Evolutionary conservation across 2,329 filamentous ascomycete genomes (phyloP).

Genomic region (Colletotrichum lindemuthianum): DNA sequence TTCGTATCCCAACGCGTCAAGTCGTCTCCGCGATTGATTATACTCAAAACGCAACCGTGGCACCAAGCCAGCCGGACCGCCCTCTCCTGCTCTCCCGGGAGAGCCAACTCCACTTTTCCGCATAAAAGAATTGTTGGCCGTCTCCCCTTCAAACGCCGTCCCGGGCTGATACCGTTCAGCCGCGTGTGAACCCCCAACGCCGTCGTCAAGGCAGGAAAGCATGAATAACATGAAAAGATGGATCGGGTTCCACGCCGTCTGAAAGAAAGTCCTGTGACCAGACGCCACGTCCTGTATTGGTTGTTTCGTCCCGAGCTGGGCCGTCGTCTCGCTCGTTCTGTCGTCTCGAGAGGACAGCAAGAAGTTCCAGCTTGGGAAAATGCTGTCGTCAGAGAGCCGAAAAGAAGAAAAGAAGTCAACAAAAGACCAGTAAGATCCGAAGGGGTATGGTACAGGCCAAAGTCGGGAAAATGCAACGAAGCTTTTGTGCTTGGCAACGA

Average conservation of each 20-base stretch:
- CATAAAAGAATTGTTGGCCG: slow-evolving; percentile 33
- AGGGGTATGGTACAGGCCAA: slow-evolving; percentile 36
- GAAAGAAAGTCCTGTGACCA: slow-evolving; percentile 12
- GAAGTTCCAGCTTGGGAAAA: slow-evolving; percentile 26
- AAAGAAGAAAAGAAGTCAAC: slow-evolving; percentile 35
- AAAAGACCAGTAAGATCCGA: slow-evolving; percentile 35
- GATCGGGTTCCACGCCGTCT: slow-evolving; percentile 23
- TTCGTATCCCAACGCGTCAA: slow-evolving; percentile 34
- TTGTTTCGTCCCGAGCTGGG: slow-evolving; percentile 14
- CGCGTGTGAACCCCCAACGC: slow-evolving; percentile 32
- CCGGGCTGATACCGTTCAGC: slow-evolving; percentile 34
- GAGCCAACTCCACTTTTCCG: slow-evolving; percentile 31
- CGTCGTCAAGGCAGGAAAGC: slow-evolving; percentile 26
- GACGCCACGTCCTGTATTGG: slow-evolving; percentile 11
- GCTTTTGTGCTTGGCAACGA: slow-evolving; percentile 30
- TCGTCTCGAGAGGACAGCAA: slow-evolving; percentile 25
- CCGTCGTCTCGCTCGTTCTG: slow-evolving; percentile 31
- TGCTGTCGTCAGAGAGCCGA: slow-evolving; percentile 32
- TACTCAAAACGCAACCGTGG: slow-evolving; percentile 35
- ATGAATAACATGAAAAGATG: slow-evolving; percentile 33
- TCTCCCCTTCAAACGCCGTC: slow-evolving; percentile 34
- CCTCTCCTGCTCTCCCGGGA: slow-evolving; percentile 19
- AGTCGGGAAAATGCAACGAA: slow-evolving; percentile 35
- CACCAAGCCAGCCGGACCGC: slow-evolving; percentile 33
- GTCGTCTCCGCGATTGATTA: slow-evolving; percentile 35